Evolutionary conservation across 1,139 yeast species (phyloP).

Genomic region (Blastobotrys aristatus): DNA sequence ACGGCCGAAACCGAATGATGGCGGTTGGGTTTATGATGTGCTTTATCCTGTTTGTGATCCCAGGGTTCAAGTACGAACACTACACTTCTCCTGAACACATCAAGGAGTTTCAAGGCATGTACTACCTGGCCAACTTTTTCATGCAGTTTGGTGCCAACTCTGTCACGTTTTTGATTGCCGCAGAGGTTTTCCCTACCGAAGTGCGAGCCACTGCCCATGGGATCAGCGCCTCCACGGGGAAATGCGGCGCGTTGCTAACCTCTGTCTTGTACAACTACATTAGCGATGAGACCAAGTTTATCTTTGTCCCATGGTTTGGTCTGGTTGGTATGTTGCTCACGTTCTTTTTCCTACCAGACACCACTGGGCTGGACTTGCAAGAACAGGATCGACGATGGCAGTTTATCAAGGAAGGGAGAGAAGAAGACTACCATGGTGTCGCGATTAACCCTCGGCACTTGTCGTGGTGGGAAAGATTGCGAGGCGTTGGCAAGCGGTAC

Average conservation of each 20-base stretch:
- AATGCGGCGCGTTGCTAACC: conserved; percentile 94
- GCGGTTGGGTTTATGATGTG: conserved; percentile 54
- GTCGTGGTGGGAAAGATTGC: conserved; percentile 35
- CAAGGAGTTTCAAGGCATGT: conserved; percentile 55
- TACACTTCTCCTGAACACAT: conserved; percentile 40
- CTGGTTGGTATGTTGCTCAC: conserved; percentile 36
- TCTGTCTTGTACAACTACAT: conserved; percentile 52
- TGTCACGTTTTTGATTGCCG: conserved; percentile 93
- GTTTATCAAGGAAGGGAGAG: conserved; percentile 34
- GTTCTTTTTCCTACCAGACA: conserved; percentile 35
- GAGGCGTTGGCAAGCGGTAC: conserved; percentile 35
- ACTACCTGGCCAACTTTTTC: conserved; percentile 61
- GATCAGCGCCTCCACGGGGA: conserved; percentile 93
- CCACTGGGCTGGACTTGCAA: conserved; percentile 36
- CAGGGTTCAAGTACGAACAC: conserved; percentile 59
- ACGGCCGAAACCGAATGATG: conserved; percentile 59
- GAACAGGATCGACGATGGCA: conserved; percentile 39
- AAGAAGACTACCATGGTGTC: conserved; percentile 36
- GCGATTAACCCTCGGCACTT: conserved; percentile 36
- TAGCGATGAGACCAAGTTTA: conserved; percentile 32
- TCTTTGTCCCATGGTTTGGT: conserved; percentile 40
- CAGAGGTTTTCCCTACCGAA: conserved; percentile 95
- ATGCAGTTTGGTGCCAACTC: conserved; percentile 83
- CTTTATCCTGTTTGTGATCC: conserved; percentile 53
- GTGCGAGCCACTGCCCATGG: conserved; percentile 99